Evolutionary conservation across 1,284 basidiomycete species (phyloP).

Genomic region (Hypsizygus ulmarius): DNA sequence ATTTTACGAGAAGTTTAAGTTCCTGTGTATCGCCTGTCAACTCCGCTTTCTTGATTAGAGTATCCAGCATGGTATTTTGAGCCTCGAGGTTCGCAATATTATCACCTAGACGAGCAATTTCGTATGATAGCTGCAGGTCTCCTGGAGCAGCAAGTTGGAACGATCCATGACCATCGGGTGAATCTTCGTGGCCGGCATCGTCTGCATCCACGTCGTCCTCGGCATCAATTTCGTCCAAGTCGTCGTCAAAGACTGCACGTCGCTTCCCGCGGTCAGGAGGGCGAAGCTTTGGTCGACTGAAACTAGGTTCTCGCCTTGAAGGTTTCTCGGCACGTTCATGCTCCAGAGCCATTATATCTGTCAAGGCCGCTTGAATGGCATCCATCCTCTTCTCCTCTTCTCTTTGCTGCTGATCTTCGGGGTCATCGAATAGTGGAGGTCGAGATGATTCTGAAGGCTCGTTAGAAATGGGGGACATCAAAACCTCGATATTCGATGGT

Average conservation of each 20-base stretch:
- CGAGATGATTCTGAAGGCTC: slow-evolving; percentile 50
- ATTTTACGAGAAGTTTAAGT: slow-evolving; percentile 77
- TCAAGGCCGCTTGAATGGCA: slow-evolving; percentile 90
- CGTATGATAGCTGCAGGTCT: slow-evolving; percentile 80
- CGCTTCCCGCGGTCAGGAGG: slow-evolving; percentile 13
- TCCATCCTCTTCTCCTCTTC: slow-evolving; percentile 83
- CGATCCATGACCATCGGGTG: slow-evolving; percentile 45
- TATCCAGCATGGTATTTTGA: slow-evolving; percentile 82
- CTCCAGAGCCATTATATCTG: slow-evolving; percentile 89
- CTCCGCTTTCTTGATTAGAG: slow-evolving; percentile 90
- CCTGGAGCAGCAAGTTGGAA: slow-evolving; percentile 80
- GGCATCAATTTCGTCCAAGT: slow-evolving; percentile 37
- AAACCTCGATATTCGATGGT: slow-evolving; percentile 65
- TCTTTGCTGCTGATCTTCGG: slow-evolving; percentile 59
- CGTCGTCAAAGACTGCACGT: slow-evolving; percentile 39
- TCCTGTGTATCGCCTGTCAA: slow-evolving; percentile 88
- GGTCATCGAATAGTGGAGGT: slow-evolving; percentile 78
- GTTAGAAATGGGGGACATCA: slow-evolving; percentile 69
- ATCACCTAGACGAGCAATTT: slow-evolving; percentile 73
- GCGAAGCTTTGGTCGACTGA: slow-evolving; percentile 4
- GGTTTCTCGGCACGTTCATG: slow-evolving; percentile 41
- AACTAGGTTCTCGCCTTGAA: slow-evolving; percentile 19
- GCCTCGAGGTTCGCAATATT: slow-evolving; percentile 76
- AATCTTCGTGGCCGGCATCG: slow-evolving; percentile 43
- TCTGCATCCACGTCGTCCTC: slow-evolving; percentile 43